Base-by-base conservation (phyloP, 805 yeast species). In the Ogataea philodendri region DNA sequence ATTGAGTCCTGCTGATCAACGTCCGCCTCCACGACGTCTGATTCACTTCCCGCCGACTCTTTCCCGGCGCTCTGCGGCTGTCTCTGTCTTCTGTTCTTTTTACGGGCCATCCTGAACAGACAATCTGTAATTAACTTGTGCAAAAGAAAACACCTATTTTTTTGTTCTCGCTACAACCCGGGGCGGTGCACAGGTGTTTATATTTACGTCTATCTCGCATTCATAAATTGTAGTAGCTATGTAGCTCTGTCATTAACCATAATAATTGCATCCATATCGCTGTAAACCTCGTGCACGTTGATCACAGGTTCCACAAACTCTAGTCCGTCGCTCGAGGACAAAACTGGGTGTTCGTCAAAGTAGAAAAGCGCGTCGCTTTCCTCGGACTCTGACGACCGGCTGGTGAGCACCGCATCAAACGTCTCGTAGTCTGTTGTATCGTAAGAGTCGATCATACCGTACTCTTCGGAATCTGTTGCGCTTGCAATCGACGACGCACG, bases 311-410 rank as follows among this genome's bases (percentile, higher is more conserved):
- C 44, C 34, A 30, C 25, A 32, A 45, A 39, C 21, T 39, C 46
- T 20, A 42, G 17, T 15, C 36, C 44, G 7, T 30, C 45, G 14
- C 40, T 35, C 10, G 47, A 37, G 10, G 50, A 46, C 15, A 48
- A 33, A 18, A 44, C 41, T 2, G 41, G 40, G 10, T 46, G 42
- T 19, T 44, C 44, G 20, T 34, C 31, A 19, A 35, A 42, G 30
- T 20, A 45, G 28, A 31, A 46, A 15, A 15, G 25, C 3, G 26
- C 26, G 15, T 22, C 31, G 13, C 26, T 27, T 8, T 22, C 31
- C 16, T 37, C 39, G 14, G 37, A 37, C 7, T 48, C 29, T 1
- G 54, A 46, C 7, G 52, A 44, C 10, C 18, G 23, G 9, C 24
- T 22, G 10, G 54, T 44, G 11, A 44, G 37, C 15, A 39, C 39